These are phyloP conservation scores for Juncus inflexus DNA, from an alignment of 176 grass and related monocot genomes.

Conservation along the genomic window DNA sequence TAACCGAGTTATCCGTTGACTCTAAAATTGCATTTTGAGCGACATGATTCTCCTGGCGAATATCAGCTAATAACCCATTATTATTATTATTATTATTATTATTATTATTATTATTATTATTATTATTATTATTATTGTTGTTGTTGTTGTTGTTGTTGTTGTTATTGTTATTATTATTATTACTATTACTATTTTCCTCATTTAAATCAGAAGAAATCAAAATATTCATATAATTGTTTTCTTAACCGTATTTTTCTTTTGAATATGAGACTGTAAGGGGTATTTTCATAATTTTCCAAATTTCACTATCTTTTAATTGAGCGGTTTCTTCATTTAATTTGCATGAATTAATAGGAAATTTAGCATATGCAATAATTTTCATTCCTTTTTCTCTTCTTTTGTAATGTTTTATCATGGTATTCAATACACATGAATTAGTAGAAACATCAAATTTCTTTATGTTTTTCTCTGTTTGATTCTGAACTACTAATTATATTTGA, in stretches of 20 bases:
- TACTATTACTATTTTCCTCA: background rate
- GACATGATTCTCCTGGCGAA: conserved; percentile 37
- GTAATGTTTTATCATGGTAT: background rate
- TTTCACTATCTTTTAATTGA: conserved; percentile 10
- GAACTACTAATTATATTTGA: too few relatives aligned
- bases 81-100: conserved; percentile 31
- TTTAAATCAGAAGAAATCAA: conserved; percentile 5
- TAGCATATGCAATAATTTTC: background rate
- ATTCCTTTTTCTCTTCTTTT: conserved; percentile 11
- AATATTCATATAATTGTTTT: background rate
- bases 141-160: background rate
- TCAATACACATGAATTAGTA: too few relatives aligned
- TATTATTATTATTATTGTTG: background rate
- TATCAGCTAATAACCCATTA: conserved; percentile 86
- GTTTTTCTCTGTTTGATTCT: too few relatives aligned
- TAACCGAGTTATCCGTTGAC: conserved; percentile 59
- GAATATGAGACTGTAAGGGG: background rate
- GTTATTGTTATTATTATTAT: conserved; percentile 43
- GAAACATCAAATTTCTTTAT: too few relatives aligned
- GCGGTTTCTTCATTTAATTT: background rate
- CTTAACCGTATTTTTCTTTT: background rate
- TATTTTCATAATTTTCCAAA: conserved; percentile 6
- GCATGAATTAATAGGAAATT: background rate
- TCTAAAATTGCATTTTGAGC: conserved; percentile 38
- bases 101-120: background rate